A percentile compares a stretch with the other conserved stretches of the same genome.
These are phyloP conservation scores for Colletotrichum gloeosporioides DNA, from an alignment of 2,329 filamentous ascomycete genomes.

Conservation along the genomic window DNA sequence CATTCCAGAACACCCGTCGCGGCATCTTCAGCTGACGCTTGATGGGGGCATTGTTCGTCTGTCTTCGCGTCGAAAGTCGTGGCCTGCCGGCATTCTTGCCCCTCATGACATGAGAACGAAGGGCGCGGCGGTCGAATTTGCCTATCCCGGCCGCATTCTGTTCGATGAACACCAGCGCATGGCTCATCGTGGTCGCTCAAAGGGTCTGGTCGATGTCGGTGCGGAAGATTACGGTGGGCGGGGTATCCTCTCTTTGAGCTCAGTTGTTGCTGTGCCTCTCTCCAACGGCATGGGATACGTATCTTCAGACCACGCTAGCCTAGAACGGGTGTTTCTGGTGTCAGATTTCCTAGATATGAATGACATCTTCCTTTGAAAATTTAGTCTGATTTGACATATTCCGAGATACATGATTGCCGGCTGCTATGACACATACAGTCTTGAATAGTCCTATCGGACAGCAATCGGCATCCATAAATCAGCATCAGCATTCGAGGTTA, in stretches of 20 bases:
- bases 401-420: not conserved
- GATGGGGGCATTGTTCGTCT: not conserved
- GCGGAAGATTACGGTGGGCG: not conserved
- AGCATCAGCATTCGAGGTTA: not conserved
- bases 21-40: not conserved
- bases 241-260: not conserved
- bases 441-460: not conserved
- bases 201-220: not conserved
- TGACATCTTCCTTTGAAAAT: not conserved
- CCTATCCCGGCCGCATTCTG: not conserved
- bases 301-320: not conserved
- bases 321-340: not conserved
- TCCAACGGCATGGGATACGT: not conserved
- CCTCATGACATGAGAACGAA: slow-evolving; percentile 5
- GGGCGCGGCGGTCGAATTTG: not conserved
- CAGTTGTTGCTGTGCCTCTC: not conserved
- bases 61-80: not conserved
- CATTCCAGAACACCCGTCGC: slow-evolving; percentile 4
- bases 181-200: not conserved
- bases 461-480: not conserved
- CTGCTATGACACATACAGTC: not conserved
- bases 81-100: slow-evolving; percentile 5
- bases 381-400: not conserved
- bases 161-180: not conserved
- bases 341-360: not conserved